phyloP scores from a whole-genome alignment of 768 basidiomycete genomes.

The Exidia glandulosa region DNA sequence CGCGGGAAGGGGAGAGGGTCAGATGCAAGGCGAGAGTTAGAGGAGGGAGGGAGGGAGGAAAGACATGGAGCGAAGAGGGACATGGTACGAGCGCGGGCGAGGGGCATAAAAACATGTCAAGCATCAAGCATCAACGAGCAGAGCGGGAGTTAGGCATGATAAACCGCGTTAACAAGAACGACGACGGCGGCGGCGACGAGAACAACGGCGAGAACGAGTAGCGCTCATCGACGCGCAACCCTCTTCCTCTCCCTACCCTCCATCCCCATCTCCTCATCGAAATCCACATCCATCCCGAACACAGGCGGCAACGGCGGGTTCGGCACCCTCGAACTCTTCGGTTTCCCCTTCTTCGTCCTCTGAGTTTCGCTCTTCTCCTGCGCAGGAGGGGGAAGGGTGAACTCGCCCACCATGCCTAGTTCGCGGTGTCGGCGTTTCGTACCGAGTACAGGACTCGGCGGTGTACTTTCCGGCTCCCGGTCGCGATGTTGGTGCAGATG shows the following conservation, averaged over 20 bases:
- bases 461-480: too few species aligned
- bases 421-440: not conserved
- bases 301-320: not conserved
- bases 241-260: not conserved
- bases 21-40: not conserved
- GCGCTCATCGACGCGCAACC: not conserved
- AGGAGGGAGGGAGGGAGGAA: not conserved
- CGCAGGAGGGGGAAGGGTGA: not conserved
- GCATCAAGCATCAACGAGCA: not conserved
- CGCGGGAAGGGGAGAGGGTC: not conserved
- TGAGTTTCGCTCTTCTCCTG: not conserved
- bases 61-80: not conserved
- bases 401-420: not conserved
- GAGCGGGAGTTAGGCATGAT: not conserved
- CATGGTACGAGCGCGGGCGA: not conserved
- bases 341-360: not conserved
- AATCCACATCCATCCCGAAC: not conserved
- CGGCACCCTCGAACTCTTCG: not conserved
- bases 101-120: not conserved
- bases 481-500: too few species aligned
- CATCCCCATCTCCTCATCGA: not conserved
- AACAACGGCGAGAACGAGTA: rapidly evolving
- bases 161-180: too few species aligned
- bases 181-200: too few species aligned
- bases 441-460: not conserved